Evolutionary conservation across 2,329 filamentous ascomycete species (phyloP).

Genomic region (Talaromyces albobiverticillius): DNA sequence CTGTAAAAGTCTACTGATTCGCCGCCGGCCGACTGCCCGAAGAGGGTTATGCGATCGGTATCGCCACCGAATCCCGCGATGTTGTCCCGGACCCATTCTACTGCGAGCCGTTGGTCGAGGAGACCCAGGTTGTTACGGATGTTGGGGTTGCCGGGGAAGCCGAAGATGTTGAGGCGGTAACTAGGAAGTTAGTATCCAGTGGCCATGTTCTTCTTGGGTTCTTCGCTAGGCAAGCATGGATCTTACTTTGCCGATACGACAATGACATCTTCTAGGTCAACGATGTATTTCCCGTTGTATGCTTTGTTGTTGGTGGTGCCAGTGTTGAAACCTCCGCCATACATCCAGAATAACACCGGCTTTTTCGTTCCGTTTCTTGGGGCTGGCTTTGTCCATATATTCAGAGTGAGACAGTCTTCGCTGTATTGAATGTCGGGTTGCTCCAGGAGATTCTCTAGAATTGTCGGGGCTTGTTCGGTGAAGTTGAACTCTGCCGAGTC

Average conservation of each 20-base stretch:
- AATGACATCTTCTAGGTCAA: conserved; percentile 5
- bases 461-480: conserved; percentile 1
- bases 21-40: conserved; percentile 67
- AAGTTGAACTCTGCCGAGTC: neutral
- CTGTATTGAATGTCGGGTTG: conserved; percentile 7
- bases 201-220: neutral
- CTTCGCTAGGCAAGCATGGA: neutral
- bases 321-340: conserved; percentile 53
- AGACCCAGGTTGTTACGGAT: conserved; percentile 62
- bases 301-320: conserved; percentile 5
- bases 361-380: conserved; percentile 50
- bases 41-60: conserved; percentile 71
- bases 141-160: conserved; percentile 5
- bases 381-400: neutral
- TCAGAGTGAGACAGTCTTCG: conserved; percentile 10
- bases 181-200: neutral
- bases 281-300: conserved; percentile 6
- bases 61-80: conserved; percentile 79
- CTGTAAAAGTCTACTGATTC: conserved; percentile 58
- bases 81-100: conserved; percentile 76
- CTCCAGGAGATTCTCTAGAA: neutral
- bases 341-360: conserved; percentile 70
- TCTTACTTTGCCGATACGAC: conserved; percentile 8
- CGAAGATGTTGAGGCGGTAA: conserved; percentile 9
- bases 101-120: conserved; percentile 67